Base-by-base conservation (phyloP, 208 protist species). In the Acanthamoeba sp. region DNA sequence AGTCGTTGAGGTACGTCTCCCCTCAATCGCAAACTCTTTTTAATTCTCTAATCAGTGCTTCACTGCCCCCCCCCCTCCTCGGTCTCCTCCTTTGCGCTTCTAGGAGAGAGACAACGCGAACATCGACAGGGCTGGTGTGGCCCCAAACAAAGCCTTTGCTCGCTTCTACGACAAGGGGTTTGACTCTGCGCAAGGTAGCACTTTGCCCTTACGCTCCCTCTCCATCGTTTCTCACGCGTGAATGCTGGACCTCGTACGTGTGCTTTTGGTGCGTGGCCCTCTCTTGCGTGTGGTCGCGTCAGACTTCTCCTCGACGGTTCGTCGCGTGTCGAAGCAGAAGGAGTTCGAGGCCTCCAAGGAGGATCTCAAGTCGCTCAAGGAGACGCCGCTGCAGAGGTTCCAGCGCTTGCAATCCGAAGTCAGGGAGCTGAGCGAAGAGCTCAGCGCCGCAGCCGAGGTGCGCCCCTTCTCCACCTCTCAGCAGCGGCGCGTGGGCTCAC, bases 331-430 rank as follows among this genome's bases (percentile, higher is more conserved):
- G 24, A 92, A 45, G 36, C 87, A 92, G 29, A 92, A 40, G 29
- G 87, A 92, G 45, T 92, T 73, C n/a, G 87, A 92, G 42, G 87
- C 87, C 12, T 92, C 87, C 36, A 92, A 92, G 36, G 90, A 93
- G n/a, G 71, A 93, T 36, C 38, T 24, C 29, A 36, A 52, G 34
- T 34, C 59, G 6, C 48, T 71, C 22, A 22, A 78, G 71, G 90
- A 93, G n/a, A 93, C 90, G 64, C 90, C 90, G 27, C 36, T 93
- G 50, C 90, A 93, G 45, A 80, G 90, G 50, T 93, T 93, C 90
- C 69, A 93, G 45, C 90, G 90, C 36, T 27, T 93, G 64, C 90
- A 93, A 40, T 84, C 66, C n/a, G 90, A 93, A 38, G 38, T 93
- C 71, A 50, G 52, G 52, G 90, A 93, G 90, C 90, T 93, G 24